Evolutionary conservation across 2,329 filamentous ascomycete genomes (phyloP), one percentile per base, ranked within the genome.

Genomic region (Alternaria hordeiaustralica): DNA sequence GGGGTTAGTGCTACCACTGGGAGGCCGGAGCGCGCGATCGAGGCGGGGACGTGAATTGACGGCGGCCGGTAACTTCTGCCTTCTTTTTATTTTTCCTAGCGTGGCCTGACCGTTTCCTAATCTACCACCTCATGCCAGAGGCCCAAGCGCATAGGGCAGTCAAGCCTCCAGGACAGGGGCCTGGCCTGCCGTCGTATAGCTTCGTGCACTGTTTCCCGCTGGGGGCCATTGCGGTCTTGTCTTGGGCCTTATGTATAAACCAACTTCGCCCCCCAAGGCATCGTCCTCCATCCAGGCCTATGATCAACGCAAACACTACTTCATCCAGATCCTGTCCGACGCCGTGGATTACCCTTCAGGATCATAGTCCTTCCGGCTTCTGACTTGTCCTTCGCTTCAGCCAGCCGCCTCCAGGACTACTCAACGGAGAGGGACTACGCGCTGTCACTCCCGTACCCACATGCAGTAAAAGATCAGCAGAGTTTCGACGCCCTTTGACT

Each of bases 11-110:
- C 74, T 70, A 76, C 74, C 71, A 69, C 66, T 64, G 64, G 65
- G 71, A 68, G 68, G 70, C 74, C 78, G 78, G 78, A 63, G 78
- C 76, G 76, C 76, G 78, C 78, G 77, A 80, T 77, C 68, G 64
- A 74, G 75, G 76, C 75, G 75, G 77, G 75, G 71, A 70, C 65
- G 68, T 70, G 65, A 67, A 67, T 61, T 66, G 49, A 73, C 70
- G 71, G 71, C 71, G 59, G 70, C 58, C 74, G 71, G 71, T 74
- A 72, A 60, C 67, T 62, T 71, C 66, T 60, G 64, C 64, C 68
- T 72, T 74, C 75, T 76, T 69, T 76, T 77, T 73, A 33, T 71
- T 72, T 77, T 78, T 77, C 75, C 75, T 79, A 79, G 78, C 76
- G 75, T 65, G 51, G 33, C 70, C 73, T 76, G 70, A 75, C 75